Conservation (phyloP, 1,139 yeast genomes). For the Kodamaea suecica region DNA sequence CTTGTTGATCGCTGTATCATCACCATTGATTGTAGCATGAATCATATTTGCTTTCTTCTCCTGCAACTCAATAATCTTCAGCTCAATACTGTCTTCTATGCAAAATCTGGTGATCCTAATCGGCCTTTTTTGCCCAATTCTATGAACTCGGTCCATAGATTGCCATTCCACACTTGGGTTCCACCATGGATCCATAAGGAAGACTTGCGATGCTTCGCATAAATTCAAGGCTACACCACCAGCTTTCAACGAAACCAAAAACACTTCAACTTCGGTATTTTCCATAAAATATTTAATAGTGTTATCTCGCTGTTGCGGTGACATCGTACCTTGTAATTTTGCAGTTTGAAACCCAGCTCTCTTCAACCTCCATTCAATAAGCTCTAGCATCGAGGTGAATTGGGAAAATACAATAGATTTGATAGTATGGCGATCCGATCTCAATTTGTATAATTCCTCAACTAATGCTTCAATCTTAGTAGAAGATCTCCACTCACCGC, state of each 20-base stretch:
- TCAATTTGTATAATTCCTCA: constrained; percentile 81
- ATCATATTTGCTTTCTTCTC: constrained; percentile 98
- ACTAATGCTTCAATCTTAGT: constrained; percentile 95
- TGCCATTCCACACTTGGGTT: constrained; percentile 98
- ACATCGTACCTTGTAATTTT: constrained; percentile 92
- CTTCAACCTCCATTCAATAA: constrained; percentile 91
- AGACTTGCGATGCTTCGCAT: constrained; percentile 96
- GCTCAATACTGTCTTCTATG: constrained; percentile 94
- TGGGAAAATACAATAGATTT: constrained; percentile 96
- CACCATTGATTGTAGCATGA: constrained; percentile 89
- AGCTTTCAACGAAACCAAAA: constrained; percentile 90
- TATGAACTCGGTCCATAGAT: constrained; percentile 95
- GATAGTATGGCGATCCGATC: constrained; percentile 85
- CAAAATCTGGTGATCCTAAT: constrained; percentile 90
- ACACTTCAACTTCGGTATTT: constrained; percentile 87
- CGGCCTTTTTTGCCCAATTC: constrained; percentile 95
- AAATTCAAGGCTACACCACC: constrained; percentile 97
- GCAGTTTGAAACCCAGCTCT: constrained; percentile 94
- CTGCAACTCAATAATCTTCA: constrained; percentile 90
- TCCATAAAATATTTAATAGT: constrained; percentile 90
- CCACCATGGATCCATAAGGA: constrained; percentile 98
- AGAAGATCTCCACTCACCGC: constrained; percentile 85
- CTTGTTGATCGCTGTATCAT: constrained; percentile 83
- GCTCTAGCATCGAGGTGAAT: constrained; percentile 92
- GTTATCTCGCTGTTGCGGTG: constrained; percentile 90